Evolutionary conservation across 1,284 basidiomycete species (phyloP).

Genomic region (Ganoderma lucidum): DNA sequence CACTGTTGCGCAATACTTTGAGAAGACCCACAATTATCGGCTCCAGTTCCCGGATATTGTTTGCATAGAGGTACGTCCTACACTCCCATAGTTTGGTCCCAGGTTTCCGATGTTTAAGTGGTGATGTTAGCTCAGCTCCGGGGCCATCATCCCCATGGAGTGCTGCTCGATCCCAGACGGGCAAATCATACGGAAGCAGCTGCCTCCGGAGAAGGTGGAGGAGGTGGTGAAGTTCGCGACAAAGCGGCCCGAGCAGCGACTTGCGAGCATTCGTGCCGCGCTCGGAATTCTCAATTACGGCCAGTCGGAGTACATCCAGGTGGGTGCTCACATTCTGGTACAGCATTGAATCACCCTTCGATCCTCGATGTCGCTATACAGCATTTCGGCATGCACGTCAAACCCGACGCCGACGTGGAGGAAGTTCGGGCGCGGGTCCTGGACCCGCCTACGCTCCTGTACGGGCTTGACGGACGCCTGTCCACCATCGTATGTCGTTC

Average conservation of each 20-base stretch:
- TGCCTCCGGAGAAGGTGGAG: slow-evolving; percentile 71
- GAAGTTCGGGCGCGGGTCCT: slow-evolving; percentile 65
- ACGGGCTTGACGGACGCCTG: slow-evolving; percentile 61
- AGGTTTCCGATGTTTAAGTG: no score
- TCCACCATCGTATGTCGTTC: slow-evolving; percentile 56
- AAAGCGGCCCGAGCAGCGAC: slow-evolving; percentile 65
- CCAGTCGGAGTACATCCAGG: slow-evolving; percentile 74
- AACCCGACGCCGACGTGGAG: slow-evolving; percentile 52
- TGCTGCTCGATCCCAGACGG: slow-evolving; percentile 69
- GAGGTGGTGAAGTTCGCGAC: slow-evolving; percentile 77
- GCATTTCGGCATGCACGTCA: slow-evolving; percentile 70
- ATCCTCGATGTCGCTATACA: background rate
- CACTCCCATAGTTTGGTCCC: background rate
- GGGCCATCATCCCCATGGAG: slow-evolving; percentile 74
- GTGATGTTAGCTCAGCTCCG: slow-evolving; percentile 62
- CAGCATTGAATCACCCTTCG: background rate
- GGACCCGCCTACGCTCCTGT: slow-evolving; percentile 65
- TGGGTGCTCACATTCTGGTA: slow-evolving; percentile 21
- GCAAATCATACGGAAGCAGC: slow-evolving; percentile 78
- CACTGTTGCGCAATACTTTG: slow-evolving; percentile 71
- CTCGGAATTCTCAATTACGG: slow-evolving; percentile 70
- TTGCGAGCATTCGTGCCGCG: slow-evolving; percentile 65
- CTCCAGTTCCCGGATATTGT: slow-evolving; percentile 64
- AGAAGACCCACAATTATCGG: slow-evolving; percentile 53
- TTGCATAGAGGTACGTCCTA: slow-evolving; percentile 64